Conservation (phyloP, 805 yeast species). For the Millerago galiae region DNA sequence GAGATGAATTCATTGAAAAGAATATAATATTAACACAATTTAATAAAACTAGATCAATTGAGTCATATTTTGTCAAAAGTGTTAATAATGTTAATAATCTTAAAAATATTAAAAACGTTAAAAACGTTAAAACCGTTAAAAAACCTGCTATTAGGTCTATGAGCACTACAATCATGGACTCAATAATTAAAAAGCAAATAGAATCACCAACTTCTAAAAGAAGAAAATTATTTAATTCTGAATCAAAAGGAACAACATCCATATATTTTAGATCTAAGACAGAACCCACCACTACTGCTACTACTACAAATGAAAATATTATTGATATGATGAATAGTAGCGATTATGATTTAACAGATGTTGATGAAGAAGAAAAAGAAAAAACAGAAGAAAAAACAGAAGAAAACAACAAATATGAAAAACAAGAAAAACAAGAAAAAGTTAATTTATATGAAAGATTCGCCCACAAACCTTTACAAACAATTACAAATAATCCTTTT, state of each 20-base stretch:
- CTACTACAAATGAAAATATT: no score
- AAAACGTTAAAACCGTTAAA: not conserved
- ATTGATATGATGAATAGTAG: constrained; percentile 12
- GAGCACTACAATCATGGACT: not conserved
- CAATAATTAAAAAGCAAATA: no score
- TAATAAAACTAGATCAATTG: constrained; percentile 3
- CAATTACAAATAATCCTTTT: no score
- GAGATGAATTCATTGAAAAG: constrained; percentile 11
- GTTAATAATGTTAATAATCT: no score
- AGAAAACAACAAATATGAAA: not conserved
- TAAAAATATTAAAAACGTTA: not conserved
- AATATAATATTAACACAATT: not conserved
- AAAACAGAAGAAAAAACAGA: not conserved
- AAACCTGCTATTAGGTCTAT: not conserved
- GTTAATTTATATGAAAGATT: no score
- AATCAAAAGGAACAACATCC: constrained; percentile 9
- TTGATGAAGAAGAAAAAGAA: constrained; percentile 14
- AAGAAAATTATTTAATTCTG: constrained; percentile 10
- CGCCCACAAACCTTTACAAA: no score
- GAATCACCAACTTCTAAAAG: constrained; percentile 20
- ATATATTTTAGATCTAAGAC: constrained; percentile 13
- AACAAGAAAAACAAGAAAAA: not conserved
- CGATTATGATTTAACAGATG: constrained; percentile 24
- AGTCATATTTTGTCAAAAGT: constrained; percentile 14
- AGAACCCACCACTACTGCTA: constrained; percentile 1